Conservation (phyloP, 495 filamentous ascomycete genomes). For the Penicillium roqueforti region DNA sequence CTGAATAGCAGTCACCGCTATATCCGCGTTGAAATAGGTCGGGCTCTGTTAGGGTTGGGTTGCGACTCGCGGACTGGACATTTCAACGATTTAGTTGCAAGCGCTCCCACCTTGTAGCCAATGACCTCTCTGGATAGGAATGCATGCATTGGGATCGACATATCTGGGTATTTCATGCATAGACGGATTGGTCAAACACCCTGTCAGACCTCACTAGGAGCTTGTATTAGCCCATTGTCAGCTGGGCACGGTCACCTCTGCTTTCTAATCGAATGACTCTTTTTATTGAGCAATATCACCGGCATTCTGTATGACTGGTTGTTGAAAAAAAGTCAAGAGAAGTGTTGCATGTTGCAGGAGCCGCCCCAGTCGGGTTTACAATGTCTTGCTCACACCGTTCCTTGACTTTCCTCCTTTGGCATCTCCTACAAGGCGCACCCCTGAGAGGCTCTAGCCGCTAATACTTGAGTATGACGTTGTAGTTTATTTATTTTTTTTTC, state of each 20-base stretch:
- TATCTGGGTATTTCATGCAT: conserved; percentile 20
- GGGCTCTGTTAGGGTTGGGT: conserved; percentile 3
- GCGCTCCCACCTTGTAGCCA: not conserved
- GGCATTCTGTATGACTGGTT: conserved; percentile 1
- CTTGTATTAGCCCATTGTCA: conserved; percentile 5
- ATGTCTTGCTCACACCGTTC: conserved; percentile 9
- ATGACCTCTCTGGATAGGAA: not conserved
- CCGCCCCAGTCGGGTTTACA: conserved; percentile 2
- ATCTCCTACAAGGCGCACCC: conserved; percentile 1
- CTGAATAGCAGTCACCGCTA: conserved; percentile 29
- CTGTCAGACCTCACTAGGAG: conserved; percentile 13
- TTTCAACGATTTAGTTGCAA: not conserved
- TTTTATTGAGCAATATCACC: not conserved
- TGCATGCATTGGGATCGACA: conserved; percentile 20
- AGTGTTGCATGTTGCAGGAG: not conserved
- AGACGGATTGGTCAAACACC: conserved; percentile 20
- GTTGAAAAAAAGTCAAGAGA: not conserved
- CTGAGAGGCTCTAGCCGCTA: conserved; percentile 10
- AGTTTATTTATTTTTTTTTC: not conserved
- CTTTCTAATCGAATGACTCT: not conserved
- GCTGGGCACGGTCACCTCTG: not conserved
- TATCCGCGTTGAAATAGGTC: conserved; percentile 14
- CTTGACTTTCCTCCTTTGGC: conserved; percentile 6
- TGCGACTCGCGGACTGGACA: not conserved
- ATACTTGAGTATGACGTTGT: conserved; percentile 5